Base-by-base conservation (phyloP, 345 rosid genomes). In the Alliaria petiolata region DNA sequence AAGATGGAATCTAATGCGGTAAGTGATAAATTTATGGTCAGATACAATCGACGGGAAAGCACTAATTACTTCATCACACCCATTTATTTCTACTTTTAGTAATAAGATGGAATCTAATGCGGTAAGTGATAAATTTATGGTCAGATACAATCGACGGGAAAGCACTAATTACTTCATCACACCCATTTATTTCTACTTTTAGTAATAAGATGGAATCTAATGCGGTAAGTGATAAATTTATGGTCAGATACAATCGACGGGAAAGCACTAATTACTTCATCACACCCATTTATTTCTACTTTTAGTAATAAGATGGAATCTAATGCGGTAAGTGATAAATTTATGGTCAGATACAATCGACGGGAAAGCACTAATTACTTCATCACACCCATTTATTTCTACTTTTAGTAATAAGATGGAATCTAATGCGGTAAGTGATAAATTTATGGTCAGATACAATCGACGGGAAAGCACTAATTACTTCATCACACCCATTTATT, bases 21-120 rank as follows among this genome's bases (percentile, higher is more conserved):
- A 28, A 54, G n/a, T 22, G 54, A 49, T 0, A 49, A 10, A 17
- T 61, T 61, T 42, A 60, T 17, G 26, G 28, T 34, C 28, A 33
- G 38, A 6, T 19, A 47, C 38, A 26, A 26, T 26, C 30, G 25
- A 64, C 3, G 31, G 34, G 34, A 56, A 65, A 3, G 19, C 66
- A 39, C 38, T 57, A 72, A 56, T 28, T 46, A 34, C 55, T 57
- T 55, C 40, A n/a, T n/a, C n/a, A n/a, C n/a, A n/a, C n/a, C n/a
- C 13, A 25, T 59, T 14, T 39, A 7, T 25, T 20, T 31, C 15
- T 52, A 38, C 38, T 66, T n/a, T 35, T 11, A 16, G 62, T 20
- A 42, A 13, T 30, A 50, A 22, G 4, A 35, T n/a, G 59, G 3
- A n/a, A 9, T 8, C 0, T n/a, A 40, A 52, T 7, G 36, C 25